These are phyloP conservation scores for fission yeast (Schizosaccharomyces pombe) DNA, from an alignment of 805 yeast species.

Conservation along the genomic window DNA sequence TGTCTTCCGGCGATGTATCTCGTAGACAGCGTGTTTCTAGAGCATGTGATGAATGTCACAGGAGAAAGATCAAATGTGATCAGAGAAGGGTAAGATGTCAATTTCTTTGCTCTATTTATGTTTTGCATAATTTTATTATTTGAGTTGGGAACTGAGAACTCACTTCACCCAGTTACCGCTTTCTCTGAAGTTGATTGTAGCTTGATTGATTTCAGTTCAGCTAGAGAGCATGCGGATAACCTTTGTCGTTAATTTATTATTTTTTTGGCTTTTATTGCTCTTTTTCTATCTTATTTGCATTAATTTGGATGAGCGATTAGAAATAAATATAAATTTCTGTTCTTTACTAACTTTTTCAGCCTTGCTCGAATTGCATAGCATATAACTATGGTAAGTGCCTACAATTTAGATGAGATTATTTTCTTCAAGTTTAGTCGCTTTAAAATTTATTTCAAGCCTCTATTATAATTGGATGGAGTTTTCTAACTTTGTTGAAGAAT, in stretches of 20 bases:
- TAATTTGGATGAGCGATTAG: too few relatives aligned
- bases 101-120: too few relatives aligned
- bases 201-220: too few relatives aligned
- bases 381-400: constrained; percentile 31
- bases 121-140: too few relatives aligned
- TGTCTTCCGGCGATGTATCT: background rate
- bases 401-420: background rate
- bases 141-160: too few relatives aligned
- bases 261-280: background rate
- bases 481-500: constrained; percentile 16
- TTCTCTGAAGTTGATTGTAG: too few relatives aligned
- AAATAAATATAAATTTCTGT: too few relatives aligned
- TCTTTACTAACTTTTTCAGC: constrained; percentile 13
- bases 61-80: constrained; percentile 52
- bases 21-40: constrained; percentile 29
- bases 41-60: constrained; percentile 51
- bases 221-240: too few relatives aligned
- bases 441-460: background rate
- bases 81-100: constrained; percentile 24
- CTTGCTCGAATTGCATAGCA: constrained; percentile 61
- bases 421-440: background rate
- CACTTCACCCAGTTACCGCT: too few relatives aligned
- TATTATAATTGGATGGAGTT: background rate
- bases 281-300: background rate
- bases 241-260: background rate